Conservation (phyloP, 2,329 filamentous ascomycete species). For the Endothia cerciana region DNA sequence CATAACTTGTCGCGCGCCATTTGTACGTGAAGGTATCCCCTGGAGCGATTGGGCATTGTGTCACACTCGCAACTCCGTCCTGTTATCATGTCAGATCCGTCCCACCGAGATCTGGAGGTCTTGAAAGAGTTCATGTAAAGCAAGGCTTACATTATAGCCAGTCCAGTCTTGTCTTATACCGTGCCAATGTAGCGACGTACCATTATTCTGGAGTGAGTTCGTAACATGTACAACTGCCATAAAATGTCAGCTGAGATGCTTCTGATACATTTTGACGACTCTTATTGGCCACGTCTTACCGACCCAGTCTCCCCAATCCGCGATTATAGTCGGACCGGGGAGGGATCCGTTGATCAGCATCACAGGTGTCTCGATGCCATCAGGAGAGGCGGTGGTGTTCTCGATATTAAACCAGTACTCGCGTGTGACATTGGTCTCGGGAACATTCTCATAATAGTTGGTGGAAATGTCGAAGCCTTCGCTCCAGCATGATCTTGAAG, state of each 20-base stretch:
- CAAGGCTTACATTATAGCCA: too few species aligned
- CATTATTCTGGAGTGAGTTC: too few species aligned
- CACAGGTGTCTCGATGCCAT: conserved; percentile 41
- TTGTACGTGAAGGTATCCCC: conserved; percentile 58
- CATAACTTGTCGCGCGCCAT: conserved; percentile 58
- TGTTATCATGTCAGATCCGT: conserved; percentile 40
- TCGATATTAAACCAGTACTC: conserved; percentile 42
- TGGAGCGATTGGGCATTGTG: conserved; percentile 55
- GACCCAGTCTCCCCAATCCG: conserved; percentile 45
- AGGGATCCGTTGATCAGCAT: conserved; percentile 45
- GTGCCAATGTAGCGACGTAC: too few species aligned
- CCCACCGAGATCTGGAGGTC: too few species aligned
- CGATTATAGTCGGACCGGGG: conserved; percentile 27
- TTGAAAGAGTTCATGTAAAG: too few species aligned
- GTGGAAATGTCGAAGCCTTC: conserved; percentile 46
- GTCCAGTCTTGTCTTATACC: conserved; percentile 43
- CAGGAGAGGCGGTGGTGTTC: conserved; percentile 41
- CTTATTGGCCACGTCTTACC: too few species aligned
- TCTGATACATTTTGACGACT: conserved; percentile 39
- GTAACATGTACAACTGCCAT: too few species aligned
- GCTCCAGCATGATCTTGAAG: too few species aligned
- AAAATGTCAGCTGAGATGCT: too few species aligned
- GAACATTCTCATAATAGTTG: conserved; percentile 40
- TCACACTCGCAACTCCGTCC: conserved; percentile 46
- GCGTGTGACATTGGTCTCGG: conserved; percentile 45